Base-by-base conservation (phyloP, 805 yeast species). In the Pichia ethanolica region DNA sequence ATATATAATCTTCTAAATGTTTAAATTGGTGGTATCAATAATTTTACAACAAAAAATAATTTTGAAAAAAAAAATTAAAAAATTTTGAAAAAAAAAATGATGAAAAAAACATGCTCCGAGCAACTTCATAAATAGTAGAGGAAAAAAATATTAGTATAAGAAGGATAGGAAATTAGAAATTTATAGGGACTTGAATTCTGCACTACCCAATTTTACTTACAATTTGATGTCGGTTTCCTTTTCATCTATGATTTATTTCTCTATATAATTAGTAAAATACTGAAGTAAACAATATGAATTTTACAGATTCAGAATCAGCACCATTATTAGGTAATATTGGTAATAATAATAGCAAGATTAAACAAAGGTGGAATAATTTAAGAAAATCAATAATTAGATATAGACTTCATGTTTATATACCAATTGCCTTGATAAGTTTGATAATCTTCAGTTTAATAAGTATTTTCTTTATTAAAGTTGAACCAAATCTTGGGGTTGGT, bases 401-500 rank as follows among this genome's bases (percentile, higher is more conserved):
- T 38, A 53, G 57, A 39, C 44, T 57, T 7, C 64, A 62, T 44
- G 57, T 59, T 10, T 61, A 59, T 53, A 53, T 59, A 13, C 66
- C 67, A 5, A 59, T 62, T 8, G 5, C 55, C 1, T 10, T 59
- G 0, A 39, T 63, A 5, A 45, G 55, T 5, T 9, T 49, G 7
- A 13, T 53, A 3, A 33, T 63, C 3, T 39, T 57, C 20, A 38
- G 56, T 8, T 13, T 48, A 0, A 42, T 53, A 0, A 26, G 46
- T 7, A 35, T 50, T 0, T 61, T 63, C 37, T 42, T 54, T 9
- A 32, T 49, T 10, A 41, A 47, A 20, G 60, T 63, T 5, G 47
- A 52, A 30, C 69, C 69, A 9, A 54, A 58, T 12, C 46, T 66
- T 1, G 68, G 70, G 7, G 65, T 60, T 3, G 60, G 56, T 39